A percentile compares a stretch with the other conserved stretches of the same genome.
Evolutionary conservation across 2,329 filamentous ascomycete species (phyloP).

Genomic region (Ambrosiella cleistominuta): DNA sequence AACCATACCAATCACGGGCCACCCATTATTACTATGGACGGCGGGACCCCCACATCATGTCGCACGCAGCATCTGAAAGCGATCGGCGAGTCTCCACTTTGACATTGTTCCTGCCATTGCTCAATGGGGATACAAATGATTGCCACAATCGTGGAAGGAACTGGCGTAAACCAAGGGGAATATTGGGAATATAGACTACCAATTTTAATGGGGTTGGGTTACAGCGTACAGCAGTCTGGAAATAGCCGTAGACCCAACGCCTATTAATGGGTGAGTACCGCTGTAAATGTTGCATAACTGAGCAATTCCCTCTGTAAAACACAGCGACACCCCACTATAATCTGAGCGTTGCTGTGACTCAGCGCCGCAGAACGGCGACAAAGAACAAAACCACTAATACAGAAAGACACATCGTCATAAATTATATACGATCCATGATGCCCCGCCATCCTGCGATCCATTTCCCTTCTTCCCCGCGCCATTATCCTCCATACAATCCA

Average conservation of each 20-base stretch:
- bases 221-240: not conserved
- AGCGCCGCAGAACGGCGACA: not conserved
- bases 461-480: slow-evolving; percentile 16
- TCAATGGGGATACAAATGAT: too few relatives aligned
- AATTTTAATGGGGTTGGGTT: not conserved
- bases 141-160: too few relatives aligned
- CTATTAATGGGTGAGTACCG: not conserved
- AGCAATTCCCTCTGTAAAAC: not conserved
- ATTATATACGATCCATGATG: slow-evolving; percentile 11
- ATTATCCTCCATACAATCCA: slow-evolving; percentile 16
- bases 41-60: too few relatives aligned
- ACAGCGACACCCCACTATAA: not conserved
- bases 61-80: too few relatives aligned
- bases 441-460: slow-evolving; percentile 12
- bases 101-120: too few relatives aligned
- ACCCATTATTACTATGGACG: too few relatives aligned
- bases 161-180: too few relatives aligned
- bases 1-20: too few relatives aligned
- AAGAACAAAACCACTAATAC: not conserved
- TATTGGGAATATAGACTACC: not conserved
- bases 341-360: not conserved
- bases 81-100: too few relatives aligned
- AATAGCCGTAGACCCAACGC: not conserved
- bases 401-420: not conserved
- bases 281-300: not conserved